Percentiles rank a stretch among this genome's conserved stretches.
These are phyloP conservation scores for Thozetella sp. DNA, from an alignment of 495 filamentous ascomycete genomes.

Conservation along the genomic window DNA sequence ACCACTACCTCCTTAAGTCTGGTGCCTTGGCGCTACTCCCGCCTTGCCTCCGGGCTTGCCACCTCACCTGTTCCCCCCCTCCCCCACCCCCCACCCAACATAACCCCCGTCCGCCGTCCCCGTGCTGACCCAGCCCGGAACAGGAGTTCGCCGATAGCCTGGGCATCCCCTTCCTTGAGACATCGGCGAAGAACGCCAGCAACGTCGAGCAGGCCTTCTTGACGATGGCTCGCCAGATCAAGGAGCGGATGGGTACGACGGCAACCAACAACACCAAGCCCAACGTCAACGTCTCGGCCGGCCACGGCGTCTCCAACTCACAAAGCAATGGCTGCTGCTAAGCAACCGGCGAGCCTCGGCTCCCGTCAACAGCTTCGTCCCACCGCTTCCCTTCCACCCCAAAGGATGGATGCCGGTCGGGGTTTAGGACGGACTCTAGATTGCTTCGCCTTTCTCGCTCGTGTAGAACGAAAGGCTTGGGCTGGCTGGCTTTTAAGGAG, in stretches of 20 bases:
- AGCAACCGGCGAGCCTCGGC: slow-evolving; percentile 17
- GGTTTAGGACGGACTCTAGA: slow-evolving; percentile 2
- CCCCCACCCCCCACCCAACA: too few species aligned
- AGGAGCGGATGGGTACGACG: slow-evolving; percentile 97
- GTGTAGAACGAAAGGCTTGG: not conserved
- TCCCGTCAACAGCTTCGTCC: slow-evolving; percentile 2
- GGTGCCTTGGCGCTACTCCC: not conserved
- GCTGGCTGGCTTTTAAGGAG: slow-evolving; percentile 1
- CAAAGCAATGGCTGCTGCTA: slow-evolving; percentile 95
- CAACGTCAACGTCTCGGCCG: slow-evolving; percentile 90
- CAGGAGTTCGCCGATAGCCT: slow-evolving; percentile 99
- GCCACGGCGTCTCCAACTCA: slow-evolving; percentile 91
- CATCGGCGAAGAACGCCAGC: slow-evolving; percentile 97
- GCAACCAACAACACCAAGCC: slow-evolving; percentile 98
- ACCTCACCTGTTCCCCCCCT: not conserved
- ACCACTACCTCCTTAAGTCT: not conserved
- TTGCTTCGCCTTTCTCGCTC: not conserved
- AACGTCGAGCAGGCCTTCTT: slow-evolving; percentile 99
- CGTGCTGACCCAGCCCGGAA: slow-evolving; percentile 10
- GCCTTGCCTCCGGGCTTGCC: not conserved
- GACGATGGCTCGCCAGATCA: slow-evolving; percentile 99
- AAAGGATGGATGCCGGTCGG: not conserved
- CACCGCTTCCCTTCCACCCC: too few species aligned
- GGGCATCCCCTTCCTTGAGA: slow-evolving; percentile 99
- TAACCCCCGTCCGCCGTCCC: not conserved